Conservation (phyloP, 192 early-diverging fungal genomes). For the Coemansia sp. region DNA sequence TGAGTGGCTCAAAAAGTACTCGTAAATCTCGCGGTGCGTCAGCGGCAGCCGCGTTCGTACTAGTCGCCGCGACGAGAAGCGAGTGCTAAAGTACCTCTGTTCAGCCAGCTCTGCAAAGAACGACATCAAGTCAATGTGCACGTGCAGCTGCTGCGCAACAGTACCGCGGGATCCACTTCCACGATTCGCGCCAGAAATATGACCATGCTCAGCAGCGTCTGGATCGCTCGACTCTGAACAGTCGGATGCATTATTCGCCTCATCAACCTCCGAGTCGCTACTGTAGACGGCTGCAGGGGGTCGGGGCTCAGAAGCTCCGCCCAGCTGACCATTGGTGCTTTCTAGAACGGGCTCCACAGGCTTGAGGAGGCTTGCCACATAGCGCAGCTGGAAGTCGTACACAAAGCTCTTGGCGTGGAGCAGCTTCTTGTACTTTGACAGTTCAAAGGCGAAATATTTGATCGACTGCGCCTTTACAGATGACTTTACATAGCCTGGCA, state of each 20-base stretch:
- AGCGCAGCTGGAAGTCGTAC: slow-evolving; percentile 57
- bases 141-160: slow-evolving; percentile 44
- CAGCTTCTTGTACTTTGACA: slow-evolving; percentile 55
- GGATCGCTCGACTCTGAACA: slow-evolving; percentile 19
- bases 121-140: slow-evolving; percentile 43
- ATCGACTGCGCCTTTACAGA: slow-evolving; percentile 42
- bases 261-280: slow-evolving; percentile 34
- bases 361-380: slow-evolving; percentile 34
- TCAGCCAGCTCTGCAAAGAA: slow-evolving; percentile 37
- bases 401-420: slow-evolving; percentile 55
- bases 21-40: slow-evolving; percentile 47
- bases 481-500: slow-evolving; percentile 47
- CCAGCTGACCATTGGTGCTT: neutral
- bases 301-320: neutral
- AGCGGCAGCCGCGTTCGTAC: slow-evolving; percentile 35
- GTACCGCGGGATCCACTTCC: slow-evolving; percentile 3
- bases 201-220: slow-evolving; percentile 3
- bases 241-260: slow-evolving; percentile 4
- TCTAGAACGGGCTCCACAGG: slow-evolving; percentile 5
- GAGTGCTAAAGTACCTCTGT: slow-evolving; percentile 55
- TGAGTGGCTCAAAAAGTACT: slow-evolving; percentile 47
- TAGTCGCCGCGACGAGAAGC: slow-evolving; percentile 49
- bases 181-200: neutral
- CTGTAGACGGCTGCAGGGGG: slow-evolving; percentile 16
- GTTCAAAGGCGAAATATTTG: slow-evolving; percentile 51